Percentiles rank a stretch among this genome's conserved stretches.
phyloP scores from a whole-genome alignment of 768 basidiomycete species.

The Psilocybe tampanensis region DNA sequence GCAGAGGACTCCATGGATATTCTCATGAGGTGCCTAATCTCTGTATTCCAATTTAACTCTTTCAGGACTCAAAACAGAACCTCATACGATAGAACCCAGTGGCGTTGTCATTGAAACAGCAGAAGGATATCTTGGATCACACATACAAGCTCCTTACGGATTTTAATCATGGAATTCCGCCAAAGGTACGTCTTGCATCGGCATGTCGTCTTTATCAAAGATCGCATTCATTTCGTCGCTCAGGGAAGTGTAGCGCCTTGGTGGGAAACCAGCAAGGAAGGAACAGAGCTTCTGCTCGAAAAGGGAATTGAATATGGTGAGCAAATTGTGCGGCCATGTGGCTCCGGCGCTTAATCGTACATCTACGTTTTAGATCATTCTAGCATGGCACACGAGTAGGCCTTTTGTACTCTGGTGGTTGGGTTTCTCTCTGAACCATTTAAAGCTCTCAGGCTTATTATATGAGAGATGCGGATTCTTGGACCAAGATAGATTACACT shows the following conservation, averaged over 20 bases:
- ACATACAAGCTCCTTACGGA: slow-evolving; percentile 65
- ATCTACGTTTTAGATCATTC: slow-evolving; percentile 48
- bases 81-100: slow-evolving; percentile 52
- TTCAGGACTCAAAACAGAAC: neutral
- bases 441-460: slow-evolving; percentile 65
- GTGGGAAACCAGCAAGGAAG: slow-evolving; percentile 79
- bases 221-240: neutral
- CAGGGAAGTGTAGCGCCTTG: slow-evolving; percentile 72
- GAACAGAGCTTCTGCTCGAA: slow-evolving; percentile 62
- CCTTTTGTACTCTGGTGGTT: slow-evolving; percentile 29
- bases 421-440: slow-evolving; percentile 56
- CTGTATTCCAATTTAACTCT: neutral
- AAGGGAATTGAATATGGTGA: slow-evolving; percentile 76
- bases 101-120: slow-evolving; percentile 62
- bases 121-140: slow-evolving; percentile 69
- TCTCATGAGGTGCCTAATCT: slow-evolving; percentile 56
- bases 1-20: slow-evolving; percentile 68
- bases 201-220: neutral
- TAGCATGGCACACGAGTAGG: slow-evolving; percentile 61
- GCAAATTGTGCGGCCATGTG: slow-evolving; percentile 7
- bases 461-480: slow-evolving; percentile 65
- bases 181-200: slow-evolving; percentile 37
- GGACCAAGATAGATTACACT: slow-evolving; percentile 73
- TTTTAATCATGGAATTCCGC: slow-evolving; percentile 62
- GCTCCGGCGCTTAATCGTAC: neutral